Evolutionary conservation across 371 early-diverging fungal species (phyloP), one percentile per base, ranked within the genome.

Genomic region (Globomyces sp.): DNA sequence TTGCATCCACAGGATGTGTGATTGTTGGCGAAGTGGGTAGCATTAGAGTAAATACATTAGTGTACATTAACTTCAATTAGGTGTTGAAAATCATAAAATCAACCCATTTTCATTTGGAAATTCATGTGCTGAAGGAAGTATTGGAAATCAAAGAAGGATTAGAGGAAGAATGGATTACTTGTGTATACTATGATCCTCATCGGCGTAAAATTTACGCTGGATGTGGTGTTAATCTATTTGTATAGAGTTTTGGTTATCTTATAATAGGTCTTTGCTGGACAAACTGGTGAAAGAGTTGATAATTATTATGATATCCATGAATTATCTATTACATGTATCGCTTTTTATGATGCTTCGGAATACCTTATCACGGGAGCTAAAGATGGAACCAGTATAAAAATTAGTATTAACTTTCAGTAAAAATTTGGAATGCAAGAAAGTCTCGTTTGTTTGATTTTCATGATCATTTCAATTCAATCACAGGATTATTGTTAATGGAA

Each of bases 21-120:
- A 69, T 81, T 24, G 70, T 72, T 11, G 80, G 78, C 3, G 78
- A 75, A 6, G 77, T 78, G n/a, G 81, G 79, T 48, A 72, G 68
- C 48, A 79, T 81, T 45, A 13, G 75, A 63, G 78, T 75, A 36
- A 45, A n/a, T 2, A 46, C 61, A 24, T 70, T 61, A 62, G 55
- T n/a, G 3, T 10, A 62, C 1, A 58, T 2, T 40, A 52, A 65
- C 37, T 64, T 41, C 9, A 64, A 42, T 58, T 59, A 62, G 46
- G 67, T 41, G 4, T 49, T 60, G 42, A 42, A 40, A 40, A 45
- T 61, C 44, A 60, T 50, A 66, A 66, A 47, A 47, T 58, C 50
- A 48, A 64, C 68, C 45, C 6, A 48, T 39, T 52, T 60, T 13
- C 66, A 67, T 8, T 51, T 59, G 6, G 68, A 74, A 9, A 53